A percentile compares a stretch with the other conserved stretches of the same genome.
Evolutionary conservation across 2,329 filamentous ascomycete genomes (phyloP).

Genomic region (Aspergillus sp.): DNA sequence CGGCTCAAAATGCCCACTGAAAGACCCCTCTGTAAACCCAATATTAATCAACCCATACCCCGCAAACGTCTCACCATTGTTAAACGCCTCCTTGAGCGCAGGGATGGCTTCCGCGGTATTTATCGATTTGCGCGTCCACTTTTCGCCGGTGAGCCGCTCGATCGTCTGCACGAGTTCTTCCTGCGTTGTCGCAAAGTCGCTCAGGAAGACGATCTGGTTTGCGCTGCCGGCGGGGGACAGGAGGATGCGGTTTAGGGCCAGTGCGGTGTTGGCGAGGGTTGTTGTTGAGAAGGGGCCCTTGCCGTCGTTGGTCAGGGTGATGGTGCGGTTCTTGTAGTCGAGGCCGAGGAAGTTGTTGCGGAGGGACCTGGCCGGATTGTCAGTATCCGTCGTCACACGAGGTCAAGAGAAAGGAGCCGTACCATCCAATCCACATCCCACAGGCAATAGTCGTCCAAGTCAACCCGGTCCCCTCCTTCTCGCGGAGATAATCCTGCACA

Average conservation of each 20-base stretch:
- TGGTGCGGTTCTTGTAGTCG: constrained; percentile 7
- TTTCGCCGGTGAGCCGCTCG: constrained; percentile 16
- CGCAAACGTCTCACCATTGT: constrained; percentile 11
- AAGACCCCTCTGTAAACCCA: constrained; percentile 16
- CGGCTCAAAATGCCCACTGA: constrained; percentile 15
- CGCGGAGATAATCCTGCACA: constrained; percentile 19
- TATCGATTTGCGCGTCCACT: constrained; percentile 17
- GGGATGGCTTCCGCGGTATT: constrained; percentile 13
- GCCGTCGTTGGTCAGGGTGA: constrained; percentile 17
- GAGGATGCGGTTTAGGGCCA: constrained; percentile 18
- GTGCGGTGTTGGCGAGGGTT: constrained; percentile 18
- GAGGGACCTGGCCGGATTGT: not conserved
- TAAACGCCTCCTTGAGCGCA: constrained; percentile 6
- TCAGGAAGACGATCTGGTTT: constrained; percentile 22
- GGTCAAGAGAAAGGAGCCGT: not conserved
- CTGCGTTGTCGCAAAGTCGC: constrained; percentile 21
- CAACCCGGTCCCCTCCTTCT: constrained; percentile 15
- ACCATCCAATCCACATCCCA: constrained; percentile 23
- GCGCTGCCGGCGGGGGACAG: constrained; percentile 12
- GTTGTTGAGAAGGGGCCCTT: constrained; percentile 16
- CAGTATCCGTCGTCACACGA: not conserved
- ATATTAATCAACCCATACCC: constrained; percentile 19
- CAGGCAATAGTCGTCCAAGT: constrained; percentile 25
- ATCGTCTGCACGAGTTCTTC: constrained; percentile 18
- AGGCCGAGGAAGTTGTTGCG: constrained; percentile 19